Percentiles rank a stretch among this genome's conserved stretches.
Evolutionary conservation across 345 rosid genomes (phyloP).

Genomic region (Citrus sp.): DNA sequence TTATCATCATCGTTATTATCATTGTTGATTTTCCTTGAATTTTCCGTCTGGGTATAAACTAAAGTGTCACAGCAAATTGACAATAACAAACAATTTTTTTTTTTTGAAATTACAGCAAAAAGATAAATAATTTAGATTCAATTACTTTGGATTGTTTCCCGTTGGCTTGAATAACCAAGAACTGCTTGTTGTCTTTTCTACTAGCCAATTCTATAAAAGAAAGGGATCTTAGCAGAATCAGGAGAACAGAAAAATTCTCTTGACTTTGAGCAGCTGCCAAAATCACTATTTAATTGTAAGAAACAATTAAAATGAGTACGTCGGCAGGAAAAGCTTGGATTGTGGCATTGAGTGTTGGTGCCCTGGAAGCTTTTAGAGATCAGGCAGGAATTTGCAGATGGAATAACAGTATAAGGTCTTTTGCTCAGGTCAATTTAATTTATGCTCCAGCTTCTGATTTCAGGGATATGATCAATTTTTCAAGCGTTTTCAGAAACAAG

Average conservation of each 20-base stretch:
- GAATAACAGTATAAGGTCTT: constrained; percentile 30
- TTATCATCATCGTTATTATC: neutral
- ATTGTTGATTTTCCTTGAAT: neutral
- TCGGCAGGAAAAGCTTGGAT: constrained; percentile 32
- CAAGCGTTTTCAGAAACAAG: constrained; percentile 6
- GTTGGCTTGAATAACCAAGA: neutral
- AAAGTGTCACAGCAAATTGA: neutral
- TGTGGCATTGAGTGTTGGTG: constrained; percentile 46
- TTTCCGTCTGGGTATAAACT: neutral
- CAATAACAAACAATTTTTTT: neutral
- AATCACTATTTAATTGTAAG: too few relatives aligned
- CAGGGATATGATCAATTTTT: neutral
- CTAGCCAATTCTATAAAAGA: neutral
- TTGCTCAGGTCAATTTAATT: constrained; percentile 30
- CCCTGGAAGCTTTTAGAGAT: constrained; percentile 44
- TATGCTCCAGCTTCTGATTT: constrained; percentile 7
- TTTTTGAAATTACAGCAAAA: neutral
- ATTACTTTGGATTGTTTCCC: neutral
- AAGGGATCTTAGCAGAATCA: neutral
- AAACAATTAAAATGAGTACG: neutral
- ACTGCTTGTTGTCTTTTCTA: neutral
- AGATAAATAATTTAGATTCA: neutral
- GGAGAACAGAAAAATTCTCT: neutral
- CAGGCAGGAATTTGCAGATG: constrained; percentile 41
- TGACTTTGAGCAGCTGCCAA: neutral